Conservation (phyloP, 75 land plant species). For the Isoetes taiwanensis region DNA sequence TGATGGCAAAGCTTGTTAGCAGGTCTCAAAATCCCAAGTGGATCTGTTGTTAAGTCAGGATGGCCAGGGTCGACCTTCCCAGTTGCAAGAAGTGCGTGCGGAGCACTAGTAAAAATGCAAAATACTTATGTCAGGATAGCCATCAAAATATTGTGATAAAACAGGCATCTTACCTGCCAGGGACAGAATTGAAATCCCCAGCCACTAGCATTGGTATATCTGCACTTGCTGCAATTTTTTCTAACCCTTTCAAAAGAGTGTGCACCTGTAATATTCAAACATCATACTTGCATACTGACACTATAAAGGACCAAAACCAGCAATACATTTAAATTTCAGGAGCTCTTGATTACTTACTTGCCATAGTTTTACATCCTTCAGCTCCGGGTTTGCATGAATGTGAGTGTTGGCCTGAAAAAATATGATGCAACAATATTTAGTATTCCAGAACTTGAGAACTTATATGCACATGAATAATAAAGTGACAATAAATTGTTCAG, state of each 20-base stretch:
- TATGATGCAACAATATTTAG: no score
- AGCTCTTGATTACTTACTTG: conserved; percentile 79
- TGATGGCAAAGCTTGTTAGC: conserved; percentile 61
- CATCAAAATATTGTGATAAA: background rate
- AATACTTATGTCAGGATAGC: no score
- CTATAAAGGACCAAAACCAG: no score
- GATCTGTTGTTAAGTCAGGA: conserved; percentile 76
- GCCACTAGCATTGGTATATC: conserved; percentile 98
- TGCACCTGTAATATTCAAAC: conserved; percentile 85
- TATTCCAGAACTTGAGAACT: background rate
- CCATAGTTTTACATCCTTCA: conserved; percentile 97
- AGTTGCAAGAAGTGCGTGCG: conserved; percentile 81
- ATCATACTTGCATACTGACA: no score
- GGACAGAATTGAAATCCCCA: conserved; percentile 94
- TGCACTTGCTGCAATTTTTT: conserved; percentile 94
- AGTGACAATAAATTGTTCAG: no score
- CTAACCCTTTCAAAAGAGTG: conserved; percentile 85
- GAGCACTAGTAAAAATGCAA: no score
- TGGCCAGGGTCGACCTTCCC: conserved; percentile 74
- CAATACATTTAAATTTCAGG: no score
- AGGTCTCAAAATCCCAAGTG: conserved; percentile 75
- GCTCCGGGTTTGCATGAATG: conserved; percentile 75
- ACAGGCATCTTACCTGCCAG: conserved; percentile 89
- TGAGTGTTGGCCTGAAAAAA: conserved; percentile 85
- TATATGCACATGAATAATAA: no score